phyloP scores from a whole-genome alignment of 371 early-diverging fungal species.

The Mucor piriformis region DNA sequence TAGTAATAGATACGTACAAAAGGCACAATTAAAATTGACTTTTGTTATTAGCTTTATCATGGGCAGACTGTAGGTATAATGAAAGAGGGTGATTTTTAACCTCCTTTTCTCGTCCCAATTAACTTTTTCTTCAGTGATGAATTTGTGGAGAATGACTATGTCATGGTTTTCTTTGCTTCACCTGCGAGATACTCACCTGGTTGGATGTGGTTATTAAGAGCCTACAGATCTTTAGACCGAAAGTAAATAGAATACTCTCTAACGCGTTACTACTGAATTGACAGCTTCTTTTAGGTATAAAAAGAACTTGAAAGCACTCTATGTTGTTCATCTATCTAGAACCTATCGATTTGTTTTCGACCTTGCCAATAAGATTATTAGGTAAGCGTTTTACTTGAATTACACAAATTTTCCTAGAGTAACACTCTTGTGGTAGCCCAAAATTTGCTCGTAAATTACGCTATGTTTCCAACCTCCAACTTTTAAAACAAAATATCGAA shows the following conservation, averaged over 20 bases:
- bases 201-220: constrained; percentile 84
- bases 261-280: too few relatives aligned
- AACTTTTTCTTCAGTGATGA: constrained; percentile 45
- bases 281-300: constrained; percentile 66
- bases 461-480: constrained; percentile 74
- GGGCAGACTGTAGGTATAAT: constrained; percentile 41
- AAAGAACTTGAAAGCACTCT: constrained; percentile 89
- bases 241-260: too few relatives aligned
- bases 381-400: constrained; percentile 23
- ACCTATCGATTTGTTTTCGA: constrained; percentile 47
- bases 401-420: too few relatives aligned
- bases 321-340: constrained; percentile 79
- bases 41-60: constrained; percentile 32
- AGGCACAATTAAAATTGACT: not conserved
- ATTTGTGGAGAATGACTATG: constrained; percentile 87
- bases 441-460: constrained; percentile 90
- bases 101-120: too few relatives aligned
- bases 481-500: constrained; percentile 69
- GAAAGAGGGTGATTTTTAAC: too few relatives aligned
- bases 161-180: constrained; percentile 83
- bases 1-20: not conserved
- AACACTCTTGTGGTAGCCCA: constrained; percentile 62
- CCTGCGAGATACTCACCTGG: constrained; percentile 79
- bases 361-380: constrained; percentile 48
- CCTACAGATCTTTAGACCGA: constrained; percentile 78